A percentile compares a stretch with the other conserved stretches of the same genome.
Evolutionary conservation across 441 rosid species (phyloP).

Genomic region (Erodium texanum): DNA sequence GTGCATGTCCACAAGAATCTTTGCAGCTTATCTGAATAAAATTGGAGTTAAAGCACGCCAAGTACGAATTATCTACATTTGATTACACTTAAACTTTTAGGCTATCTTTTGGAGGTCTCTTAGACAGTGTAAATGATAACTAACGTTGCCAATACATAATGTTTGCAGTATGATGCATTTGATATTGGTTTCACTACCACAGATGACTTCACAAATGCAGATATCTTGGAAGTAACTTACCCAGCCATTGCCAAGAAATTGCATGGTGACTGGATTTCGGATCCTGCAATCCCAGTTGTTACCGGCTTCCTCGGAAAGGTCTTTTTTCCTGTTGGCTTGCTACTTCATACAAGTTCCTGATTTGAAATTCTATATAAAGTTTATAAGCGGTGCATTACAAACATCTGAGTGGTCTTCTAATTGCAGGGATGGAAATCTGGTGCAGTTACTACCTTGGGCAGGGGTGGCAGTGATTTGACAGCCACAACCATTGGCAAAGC

Average conservation of each 20-base stretch:
- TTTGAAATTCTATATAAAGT: not conserved
- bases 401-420: conserved; percentile 10
- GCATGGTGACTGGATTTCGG: conserved; percentile 56
- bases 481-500: conserved; percentile 97
- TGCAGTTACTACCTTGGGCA: conserved; percentile 82
- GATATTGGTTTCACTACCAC: conserved; percentile 85
- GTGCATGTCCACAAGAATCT: conserved; percentile 92
- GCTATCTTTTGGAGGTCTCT: not conserved
- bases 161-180: conserved; percentile 88
- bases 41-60: conserved; percentile 76
- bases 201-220: conserved; percentile 93
- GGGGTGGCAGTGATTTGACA: conserved; percentile 96
- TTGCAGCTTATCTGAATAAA: conserved; percentile 79
- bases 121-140: not conserved
- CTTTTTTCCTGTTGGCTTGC: conserved; percentile 16
- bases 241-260: conserved; percentile 82
- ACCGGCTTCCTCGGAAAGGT: conserved; percentile 96
- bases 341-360: conserved; percentile 2
- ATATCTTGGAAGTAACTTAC: conserved; percentile 86
- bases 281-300: conserved; percentile 80
- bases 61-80: conserved; percentile 30
- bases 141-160: not conserved
- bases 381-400: not conserved
- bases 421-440: conserved; percentile 80
- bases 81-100: not conserved